phyloP scores from a whole-genome alignment of 2,329 filamentous ascomycete species.

The Aspergillus sp. region DNA sequence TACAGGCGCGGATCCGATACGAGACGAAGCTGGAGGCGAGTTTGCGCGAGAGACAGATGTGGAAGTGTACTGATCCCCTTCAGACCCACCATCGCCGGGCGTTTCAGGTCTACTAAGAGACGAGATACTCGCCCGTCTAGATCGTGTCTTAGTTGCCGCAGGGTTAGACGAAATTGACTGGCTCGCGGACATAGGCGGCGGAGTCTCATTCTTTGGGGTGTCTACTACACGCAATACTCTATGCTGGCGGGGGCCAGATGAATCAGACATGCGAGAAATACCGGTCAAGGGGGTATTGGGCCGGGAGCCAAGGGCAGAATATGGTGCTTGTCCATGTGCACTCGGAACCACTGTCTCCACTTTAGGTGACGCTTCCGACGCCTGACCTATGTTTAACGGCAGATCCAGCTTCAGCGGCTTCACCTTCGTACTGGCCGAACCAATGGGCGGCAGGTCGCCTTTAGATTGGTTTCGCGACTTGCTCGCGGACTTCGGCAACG shows the following conservation, averaged over 20 bases:
- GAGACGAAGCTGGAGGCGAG: constrained; percentile 45
- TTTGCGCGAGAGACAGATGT: constrained; percentile 53
- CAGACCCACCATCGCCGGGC: constrained; percentile 51
- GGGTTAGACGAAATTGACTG: constrained; percentile 26
- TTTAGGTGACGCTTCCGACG: constrained; percentile 15
- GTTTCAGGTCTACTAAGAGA: constrained; percentile 54
- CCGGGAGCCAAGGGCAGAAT: constrained; percentile 36
- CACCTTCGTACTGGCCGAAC: constrained; percentile 12
- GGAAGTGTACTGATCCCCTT: constrained; percentile 51
- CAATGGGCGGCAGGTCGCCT: constrained; percentile 9
- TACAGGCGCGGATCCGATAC: constrained; percentile 52
- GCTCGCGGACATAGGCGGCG: constrained; percentile 21
- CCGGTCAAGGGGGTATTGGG: constrained; percentile 41
- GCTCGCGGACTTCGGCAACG: constrained; percentile 26
- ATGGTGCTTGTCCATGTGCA: constrained; percentile 17
- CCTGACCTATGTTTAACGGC: constrained; percentile 13
- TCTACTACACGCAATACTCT: constrained; percentile 50
- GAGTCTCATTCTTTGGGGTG: constrained; percentile 46
- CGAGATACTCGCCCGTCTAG: constrained; percentile 38
- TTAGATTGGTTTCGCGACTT: constrained; percentile 21
- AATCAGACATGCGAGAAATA: constrained; percentile 31
- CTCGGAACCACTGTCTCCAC: constrained; percentile 15
- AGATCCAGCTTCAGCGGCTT: constrained; percentile 30
- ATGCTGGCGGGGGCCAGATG: constrained; percentile 34
- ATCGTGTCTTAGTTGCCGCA: constrained; percentile 23